Evolutionary conservation across 306 rosid genomes (phyloP).

Genomic region (Cicer pinnatifidum): DNA sequence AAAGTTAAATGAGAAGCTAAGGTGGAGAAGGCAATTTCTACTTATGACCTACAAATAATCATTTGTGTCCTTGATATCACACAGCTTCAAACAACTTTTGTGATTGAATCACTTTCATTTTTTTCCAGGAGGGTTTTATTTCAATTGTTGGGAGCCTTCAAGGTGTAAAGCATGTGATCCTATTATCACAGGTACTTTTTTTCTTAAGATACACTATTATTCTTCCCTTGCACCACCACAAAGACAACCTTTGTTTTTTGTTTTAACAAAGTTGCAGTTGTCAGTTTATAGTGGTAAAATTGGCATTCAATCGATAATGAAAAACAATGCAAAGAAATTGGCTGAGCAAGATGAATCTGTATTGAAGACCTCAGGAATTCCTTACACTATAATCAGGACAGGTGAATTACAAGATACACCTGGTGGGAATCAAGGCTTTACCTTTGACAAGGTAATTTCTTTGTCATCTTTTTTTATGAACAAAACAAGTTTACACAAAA

Average conservation of each 20-base stretch:
- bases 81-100: slow-evolving; percentile 5
- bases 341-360: slow-evolving; percentile 83
- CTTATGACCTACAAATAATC: neutral
- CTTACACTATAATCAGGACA: slow-evolving; percentile 78
- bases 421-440: slow-evolving; percentile 85
- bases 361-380: slow-evolving; percentile 65
- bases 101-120: slow-evolving; percentile 33
- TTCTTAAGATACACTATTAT: neutral
- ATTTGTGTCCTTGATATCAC: neutral
- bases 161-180: slow-evolving; percentile 79
- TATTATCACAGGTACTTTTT: slow-evolving; percentile 79
- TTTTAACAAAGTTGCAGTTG: slow-evolving; percentile 83
- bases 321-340: slow-evolving; percentile 67
- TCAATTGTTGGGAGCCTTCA: slow-evolving; percentile 65
- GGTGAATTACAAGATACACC: slow-evolving; percentile 68
- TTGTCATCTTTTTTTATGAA: slow-evolving; percentile 12
- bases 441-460: slow-evolving; percentile 74
- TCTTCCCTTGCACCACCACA: slow-evolving; percentile 18
- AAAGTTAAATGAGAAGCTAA: neutral
- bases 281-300: slow-evolving; percentile 77
- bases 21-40: no score
- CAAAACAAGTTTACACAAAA: slow-evolving; percentile 6
- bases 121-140: slow-evolving; percentile 83
- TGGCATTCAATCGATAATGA: slow-evolving; percentile 79
- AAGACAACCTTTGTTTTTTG: slow-evolving; percentile 43